Conservation (phyloP, 1,284 basidiomycete species). For the Amylostereum areolatum region DNA sequence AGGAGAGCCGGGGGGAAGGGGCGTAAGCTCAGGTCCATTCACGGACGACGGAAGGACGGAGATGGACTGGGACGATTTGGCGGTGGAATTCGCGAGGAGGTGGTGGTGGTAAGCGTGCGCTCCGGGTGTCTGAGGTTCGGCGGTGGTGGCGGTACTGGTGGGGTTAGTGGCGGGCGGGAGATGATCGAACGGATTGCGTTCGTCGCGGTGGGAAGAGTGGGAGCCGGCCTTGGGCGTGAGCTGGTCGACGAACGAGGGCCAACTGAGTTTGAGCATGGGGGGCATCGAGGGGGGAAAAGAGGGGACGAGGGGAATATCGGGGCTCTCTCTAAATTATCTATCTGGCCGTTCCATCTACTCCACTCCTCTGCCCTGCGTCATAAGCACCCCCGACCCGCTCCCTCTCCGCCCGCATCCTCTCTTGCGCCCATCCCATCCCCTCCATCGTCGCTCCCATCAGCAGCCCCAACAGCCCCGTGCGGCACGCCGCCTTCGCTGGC, state of each 20-base stretch:
- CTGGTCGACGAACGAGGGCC: constrained; percentile 62
- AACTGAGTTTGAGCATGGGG: constrained; percentile 57
- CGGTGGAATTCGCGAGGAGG: constrained; percentile 11
- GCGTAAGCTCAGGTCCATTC: constrained; percentile 21
- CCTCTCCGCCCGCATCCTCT: constrained; percentile 26
- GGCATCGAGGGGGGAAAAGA: constrained; percentile 16
- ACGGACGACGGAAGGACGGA: constrained; percentile 8
- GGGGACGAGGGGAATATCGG: constrained; percentile 9
- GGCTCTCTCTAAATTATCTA: constrained; percentile 6
- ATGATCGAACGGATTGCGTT: constrained; percentile 71
- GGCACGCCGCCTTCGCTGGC: constrained; percentile 42
- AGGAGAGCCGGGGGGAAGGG: constrained; percentile 24
- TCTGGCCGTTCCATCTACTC: constrained; percentile 11
- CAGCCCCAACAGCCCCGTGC: constrained; percentile 46
- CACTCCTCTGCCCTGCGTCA: constrained; percentile 14
- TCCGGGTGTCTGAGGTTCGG: constrained; percentile 21
- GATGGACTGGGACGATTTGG: too few relatives aligned
- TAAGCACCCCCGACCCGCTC: constrained; percentile 13
- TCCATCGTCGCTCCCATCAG: constrained; percentile 49
- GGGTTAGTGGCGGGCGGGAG: constrained; percentile 20
- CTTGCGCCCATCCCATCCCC: constrained; percentile 40
- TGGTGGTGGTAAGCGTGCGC: constrained; percentile 30
- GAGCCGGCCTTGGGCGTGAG: constrained; percentile 62
- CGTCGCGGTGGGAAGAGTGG: constrained; percentile 31
- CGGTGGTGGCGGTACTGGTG: constrained; percentile 17